Conservation (phyloP, 257 asterid genomes). For the Nemophila menziesii region DNA sequence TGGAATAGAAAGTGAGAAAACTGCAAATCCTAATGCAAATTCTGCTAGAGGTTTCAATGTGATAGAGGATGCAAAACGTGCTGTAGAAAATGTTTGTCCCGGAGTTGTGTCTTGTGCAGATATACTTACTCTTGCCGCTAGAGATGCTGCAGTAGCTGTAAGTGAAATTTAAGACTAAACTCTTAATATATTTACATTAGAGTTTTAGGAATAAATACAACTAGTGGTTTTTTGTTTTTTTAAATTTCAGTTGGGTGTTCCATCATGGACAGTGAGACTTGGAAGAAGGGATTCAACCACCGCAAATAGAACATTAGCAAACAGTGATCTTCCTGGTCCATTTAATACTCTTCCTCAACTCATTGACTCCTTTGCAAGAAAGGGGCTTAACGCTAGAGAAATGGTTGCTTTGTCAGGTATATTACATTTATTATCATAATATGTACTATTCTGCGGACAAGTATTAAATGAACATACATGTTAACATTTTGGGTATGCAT, state of each 20-base stretch:
- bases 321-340: conserved; percentile 33
- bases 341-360: conserved; percentile 25
- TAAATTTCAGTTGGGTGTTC: conserved; percentile 39
- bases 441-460: too few species aligned
- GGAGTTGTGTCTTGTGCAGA: conserved; percentile 32
- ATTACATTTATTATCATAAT: too few species aligned
- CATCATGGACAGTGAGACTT: conserved; percentile 36
- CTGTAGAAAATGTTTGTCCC: conserved; percentile 38
- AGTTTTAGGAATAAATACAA: too few species aligned
- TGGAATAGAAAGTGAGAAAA: conserved; percentile 34
- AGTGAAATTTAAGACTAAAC: conserved; percentile 1
- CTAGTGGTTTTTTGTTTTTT: background rate
- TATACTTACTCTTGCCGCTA: too few species aligned
- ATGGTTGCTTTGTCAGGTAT: conserved; percentile 59
- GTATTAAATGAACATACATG: too few species aligned
- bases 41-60: conserved; percentile 33
- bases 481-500: too few species aligned
- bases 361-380: conserved; percentile 24
- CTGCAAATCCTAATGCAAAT: conserved; percentile 27
- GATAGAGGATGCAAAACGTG: conserved; percentile 33
- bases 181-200: too few species aligned
- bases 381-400: conserved; percentile 41
- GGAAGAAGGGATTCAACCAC: conserved; percentile 59
- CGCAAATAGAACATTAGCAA: conserved; percentile 36
- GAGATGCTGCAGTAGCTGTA: conserved; percentile 32